Percentiles rank a stretch among this genome's conserved stretches.
phyloP scores from a whole-genome alignment of 2,329 filamentous ascomycete genomes.

The Exophiala spinifera region DNA sequence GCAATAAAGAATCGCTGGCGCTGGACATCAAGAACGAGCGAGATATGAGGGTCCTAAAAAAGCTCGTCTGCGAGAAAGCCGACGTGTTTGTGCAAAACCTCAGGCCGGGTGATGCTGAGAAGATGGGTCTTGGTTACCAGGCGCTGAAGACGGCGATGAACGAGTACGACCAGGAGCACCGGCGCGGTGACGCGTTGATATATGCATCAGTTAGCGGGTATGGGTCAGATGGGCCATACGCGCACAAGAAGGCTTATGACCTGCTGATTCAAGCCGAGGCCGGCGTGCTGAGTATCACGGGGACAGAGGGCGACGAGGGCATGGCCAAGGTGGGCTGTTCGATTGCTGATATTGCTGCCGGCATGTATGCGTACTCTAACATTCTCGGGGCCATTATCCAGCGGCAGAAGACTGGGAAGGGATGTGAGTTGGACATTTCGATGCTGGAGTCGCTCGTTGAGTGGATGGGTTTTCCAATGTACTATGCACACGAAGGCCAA shows the following conservation, averaged over 20 bases:
- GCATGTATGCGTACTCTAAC: constrained; percentile 52
- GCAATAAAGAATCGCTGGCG: constrained; percentile 54
- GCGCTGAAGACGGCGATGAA: constrained; percentile 35
- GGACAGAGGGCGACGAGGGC: constrained; percentile 36
- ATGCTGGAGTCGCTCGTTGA: constrained; percentile 60
- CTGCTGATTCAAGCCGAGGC: constrained; percentile 56
- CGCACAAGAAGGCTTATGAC: constrained; percentile 56
- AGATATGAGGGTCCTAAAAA: constrained; percentile 45
- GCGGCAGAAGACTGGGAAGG: constrained; percentile 48
- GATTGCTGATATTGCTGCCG: constrained; percentile 54
- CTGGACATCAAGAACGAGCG: constrained; percentile 48
- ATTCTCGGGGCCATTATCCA: constrained; percentile 52
- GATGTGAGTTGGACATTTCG: constrained; percentile 53
- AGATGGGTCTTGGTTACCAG: constrained; percentile 50
- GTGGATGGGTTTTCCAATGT: constrained; percentile 58
- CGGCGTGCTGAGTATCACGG: constrained; percentile 52
- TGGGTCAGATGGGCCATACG: constrained; percentile 51
- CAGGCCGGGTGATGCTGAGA: constrained; percentile 48
- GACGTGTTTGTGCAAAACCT: constrained; percentile 56
- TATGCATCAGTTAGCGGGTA: constrained; percentile 57
- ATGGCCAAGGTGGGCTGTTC: constrained; percentile 54
- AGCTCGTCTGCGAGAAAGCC: constrained; percentile 41
- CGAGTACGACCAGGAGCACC: constrained; percentile 16
- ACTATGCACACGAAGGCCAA: constrained; percentile 51
- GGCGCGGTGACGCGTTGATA: constrained; percentile 46